Base-by-base conservation (phyloP, 352 stramenopile genomes). In the Lagenidium giganteum region DNA sequence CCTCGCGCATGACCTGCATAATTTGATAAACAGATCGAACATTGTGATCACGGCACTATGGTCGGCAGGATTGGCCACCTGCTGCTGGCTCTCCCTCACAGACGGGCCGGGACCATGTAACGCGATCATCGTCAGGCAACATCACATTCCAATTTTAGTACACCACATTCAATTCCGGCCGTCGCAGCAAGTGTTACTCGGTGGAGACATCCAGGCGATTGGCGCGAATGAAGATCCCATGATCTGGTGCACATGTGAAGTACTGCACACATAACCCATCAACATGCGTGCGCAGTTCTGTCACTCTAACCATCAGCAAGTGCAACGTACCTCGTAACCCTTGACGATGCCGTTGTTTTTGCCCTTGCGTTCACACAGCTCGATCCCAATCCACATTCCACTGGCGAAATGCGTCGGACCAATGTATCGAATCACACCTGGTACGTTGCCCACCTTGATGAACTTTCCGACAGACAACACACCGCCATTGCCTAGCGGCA, bases 361-460 rank as follows among this genome's bases (percentile, higher is more conserved):
- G 39, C 78, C 78, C 27, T 79, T 73, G 42, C 62, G 47, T 34
- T 83, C 57, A 18, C 52, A 63, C 5, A 88, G 59, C 43, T 87
- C 75, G n/a, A 91, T 73, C 16, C 78, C 78, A 32, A 87, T 64
- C 78, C 78, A 91, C n/a, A 57, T 69, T 14, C 70, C 78, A 0
- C 58, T 54, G 5, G 72, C 76, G 18, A 91, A 88, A 9, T 64
- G 55, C 12, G 71, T 83, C 0, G 70, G 67, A 1, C 78, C 78
- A 34, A 91, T 76, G 47, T 77, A 87, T 1, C 70, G 70, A 25
- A 91, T 74, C 17, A 85, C 64, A 8, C 75, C 78, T 14, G 66
- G 57, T n/a, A 79, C 67, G 22, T 63, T 62, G 24, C 62, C 73
- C 5, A 86, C 54, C 7, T 67, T 74, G 41, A 86, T 73, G 20